These are phyloP conservation scores for Turritis glabra DNA, from an alignment of 345 rosid species.

Conservation along the genomic window DNA sequence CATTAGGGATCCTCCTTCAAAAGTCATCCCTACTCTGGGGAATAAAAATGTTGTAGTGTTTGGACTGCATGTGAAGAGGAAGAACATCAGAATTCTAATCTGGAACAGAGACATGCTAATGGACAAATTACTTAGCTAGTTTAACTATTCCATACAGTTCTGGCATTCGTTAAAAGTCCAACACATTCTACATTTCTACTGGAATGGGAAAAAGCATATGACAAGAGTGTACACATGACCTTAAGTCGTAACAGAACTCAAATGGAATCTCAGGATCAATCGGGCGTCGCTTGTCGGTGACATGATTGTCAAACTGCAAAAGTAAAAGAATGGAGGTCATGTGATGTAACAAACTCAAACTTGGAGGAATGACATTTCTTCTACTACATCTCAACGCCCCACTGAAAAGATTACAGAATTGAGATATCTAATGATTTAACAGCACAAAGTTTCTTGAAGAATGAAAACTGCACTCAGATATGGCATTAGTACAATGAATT, in stretches of 20 bases:
- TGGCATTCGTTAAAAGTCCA: background rate
- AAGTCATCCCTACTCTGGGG: slow-evolving; percentile 52
- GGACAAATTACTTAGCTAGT: background rate
- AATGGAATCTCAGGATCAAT: slow-evolving; percentile 48
- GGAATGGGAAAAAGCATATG: background rate
- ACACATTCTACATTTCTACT: background rate
- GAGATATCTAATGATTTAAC: slow-evolving; percentile 10
- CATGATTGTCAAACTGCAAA: slow-evolving; percentile 56
- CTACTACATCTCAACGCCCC: background rate
- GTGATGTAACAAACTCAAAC: slow-evolving; percentile 14
- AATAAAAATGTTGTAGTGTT: slow-evolving; percentile 24
- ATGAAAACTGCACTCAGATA: background rate
- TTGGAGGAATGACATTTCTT: background rate
- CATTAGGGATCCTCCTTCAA: slow-evolving; percentile 57
- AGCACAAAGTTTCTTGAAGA: background rate
- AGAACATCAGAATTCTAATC: slow-evolving; percentile 5
- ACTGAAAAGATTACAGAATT: background rate
- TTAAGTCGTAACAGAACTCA: slow-evolving; percentile 61
- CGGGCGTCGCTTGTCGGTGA: slow-evolving; percentile 44
- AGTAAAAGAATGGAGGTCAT: background rate
- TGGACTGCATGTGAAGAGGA: slow-evolving; percentile 41
- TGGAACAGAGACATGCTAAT: background rate
- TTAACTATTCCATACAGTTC: background rate
- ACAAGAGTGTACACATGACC: slow-evolving; percentile 21
- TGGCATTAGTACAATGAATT: background rate